A percentile compares a stretch with the other conserved stretches of the same genome.
Evolutionary conservation across 768 basidiomycete genomes (phyloP).

Genomic region (Chiua virens): DNA sequence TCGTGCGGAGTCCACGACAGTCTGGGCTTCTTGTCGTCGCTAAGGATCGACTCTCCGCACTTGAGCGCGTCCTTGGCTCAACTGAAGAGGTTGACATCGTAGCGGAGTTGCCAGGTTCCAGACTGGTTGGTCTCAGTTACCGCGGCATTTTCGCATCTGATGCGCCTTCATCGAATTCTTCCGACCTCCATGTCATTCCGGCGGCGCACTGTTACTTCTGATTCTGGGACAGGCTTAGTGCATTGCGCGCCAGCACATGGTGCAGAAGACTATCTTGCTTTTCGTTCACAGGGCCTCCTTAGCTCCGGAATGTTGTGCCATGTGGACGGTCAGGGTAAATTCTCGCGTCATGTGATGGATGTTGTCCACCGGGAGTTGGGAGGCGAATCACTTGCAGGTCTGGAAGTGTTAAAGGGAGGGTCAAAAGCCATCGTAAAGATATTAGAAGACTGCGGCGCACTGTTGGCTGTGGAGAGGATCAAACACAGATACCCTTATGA

Average conservation of each 20-base stretch:
- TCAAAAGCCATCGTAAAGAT: conserved; percentile 64
- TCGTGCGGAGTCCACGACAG: conserved; percentile 39
- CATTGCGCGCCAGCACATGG: conserved; percentile 97
- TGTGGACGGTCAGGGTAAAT: conserved; percentile 75
- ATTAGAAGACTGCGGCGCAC: conserved; percentile 47
- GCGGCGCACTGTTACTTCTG: conserved; percentile 78
- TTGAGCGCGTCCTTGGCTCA: conserved; percentile 26
- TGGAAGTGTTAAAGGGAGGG: conserved; percentile 74
- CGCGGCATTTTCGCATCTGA: conserved; percentile 54
- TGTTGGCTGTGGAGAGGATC: conserved; percentile 69
- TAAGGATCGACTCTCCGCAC: conserved; percentile 45
- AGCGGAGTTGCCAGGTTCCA: conserved; percentile 32
- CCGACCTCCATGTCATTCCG: conserved; percentile 50
- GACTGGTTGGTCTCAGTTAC: conserved; percentile 63
- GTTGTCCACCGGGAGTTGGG: conserved; percentile 39
- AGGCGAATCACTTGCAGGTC: conserved; percentile 60
- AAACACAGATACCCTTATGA: conserved; percentile 95
- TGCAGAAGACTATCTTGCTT: conserved; percentile 84
- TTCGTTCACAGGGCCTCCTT: conserved; percentile 58
- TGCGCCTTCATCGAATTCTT: background rate
- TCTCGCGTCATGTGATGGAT: conserved; percentile 56
- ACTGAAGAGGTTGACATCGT: conserved; percentile 19
- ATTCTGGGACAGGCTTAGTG: conserved; percentile 93
- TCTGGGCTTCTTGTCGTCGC: conserved; percentile 47
- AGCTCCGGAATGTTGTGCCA: conserved; percentile 66